Evolutionary conservation across 1,139 yeast species (phyloP), one percentile per base, ranked within the genome.

Genomic region (Diutina mesorugosa): DNA sequence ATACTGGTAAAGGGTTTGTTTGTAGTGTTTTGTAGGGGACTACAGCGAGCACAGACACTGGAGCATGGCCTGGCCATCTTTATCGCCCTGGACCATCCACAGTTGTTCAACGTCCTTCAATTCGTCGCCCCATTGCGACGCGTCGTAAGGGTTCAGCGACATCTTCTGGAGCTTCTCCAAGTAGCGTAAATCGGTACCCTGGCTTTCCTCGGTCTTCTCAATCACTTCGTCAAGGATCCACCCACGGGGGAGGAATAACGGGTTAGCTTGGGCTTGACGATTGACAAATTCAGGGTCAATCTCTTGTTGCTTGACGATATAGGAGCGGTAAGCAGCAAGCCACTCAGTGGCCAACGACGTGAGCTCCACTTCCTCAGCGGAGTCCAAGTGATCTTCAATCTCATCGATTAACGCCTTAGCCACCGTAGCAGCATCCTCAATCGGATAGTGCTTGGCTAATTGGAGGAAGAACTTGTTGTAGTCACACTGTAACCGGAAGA

Each of bases 191-290:
- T 76, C 77, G 38, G 67, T 64, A 3, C 72, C 74, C n/a, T 67
- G 64, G 28, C 71, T 67, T 9, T 72, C 74, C 55, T 72, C 69
- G 0, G 81, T 74, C 56, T 71, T 70, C 41, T 78, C 74, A 56
- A 89, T 85, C 0, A 90, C 97, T 60, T 90, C 93, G 58, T 90
- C 91, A 57, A 93, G 72, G 56, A 91, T 83, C 93, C 96, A 90
- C 61, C 85, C 87, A 59, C 93, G 78, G 16, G 97, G 95, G 16
- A 88, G 77, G 65, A 93, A 91, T 47, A 80, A 66, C 2, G 99
- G 99, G 65, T 93, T 93, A 57, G 72, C 75, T 2, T 62, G 57
- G 14, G 70, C 64, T 18, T 16, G 53, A 8, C 28, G 41, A 32
- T 50, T 50, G 58, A 90, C 80, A 9, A 74, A 63, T 3, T 61